Base-by-base conservation (phyloP, 306 rosid species). In the Vigna angularis region DNA sequence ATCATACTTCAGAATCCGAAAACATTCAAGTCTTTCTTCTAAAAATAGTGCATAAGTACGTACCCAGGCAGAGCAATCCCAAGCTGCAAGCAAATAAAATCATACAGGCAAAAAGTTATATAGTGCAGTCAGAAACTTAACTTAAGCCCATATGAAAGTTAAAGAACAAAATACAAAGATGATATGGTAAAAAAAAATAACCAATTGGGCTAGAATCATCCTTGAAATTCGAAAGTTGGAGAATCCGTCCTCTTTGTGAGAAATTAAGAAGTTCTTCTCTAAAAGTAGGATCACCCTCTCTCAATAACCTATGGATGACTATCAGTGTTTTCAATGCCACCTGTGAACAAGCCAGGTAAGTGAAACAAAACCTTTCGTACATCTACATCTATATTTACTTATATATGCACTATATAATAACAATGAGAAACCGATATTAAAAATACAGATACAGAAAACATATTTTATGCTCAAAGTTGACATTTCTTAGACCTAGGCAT, bases 41-140 rank as follows among this genome's bases (percentile, higher is more conserved):
- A 96, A 86, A 93, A 93, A 96, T 81, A 93, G 84, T 36, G 98
- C 98, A 87, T 96, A 96, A 12, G 99, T 93, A 34, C 99, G 98
- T 68, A 96, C 98, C 99, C 99, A 96, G 11, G 91, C 98, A 82
- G 99, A 93, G 92, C 99, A 96, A 86, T 96, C 99, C 99, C 99
- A 96, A 67, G 98, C 99, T 96, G 86, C 70, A 72, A 74, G 55
- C 51, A 71, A 63, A 79, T 15, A 44, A 77, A 67, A 66, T 16
- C 56, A 81, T 71, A 65, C 12, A 34, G 57, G 32, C 34, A 61
- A 50, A 75, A 70, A 63, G 80, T 50, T 67, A 66, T 7, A 16
- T 9, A 36, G 26, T 34, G 40, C n/a, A 66, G 6, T 26, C 69
- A 36, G 20, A 74, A 81, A 69, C 77, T 72, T 66, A 76, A 50